These are phyloP conservation scores for Alternaria sp. DNA, from an alignment of 2,329 filamentous ascomycete genomes.

Conservation along the genomic window DNA sequence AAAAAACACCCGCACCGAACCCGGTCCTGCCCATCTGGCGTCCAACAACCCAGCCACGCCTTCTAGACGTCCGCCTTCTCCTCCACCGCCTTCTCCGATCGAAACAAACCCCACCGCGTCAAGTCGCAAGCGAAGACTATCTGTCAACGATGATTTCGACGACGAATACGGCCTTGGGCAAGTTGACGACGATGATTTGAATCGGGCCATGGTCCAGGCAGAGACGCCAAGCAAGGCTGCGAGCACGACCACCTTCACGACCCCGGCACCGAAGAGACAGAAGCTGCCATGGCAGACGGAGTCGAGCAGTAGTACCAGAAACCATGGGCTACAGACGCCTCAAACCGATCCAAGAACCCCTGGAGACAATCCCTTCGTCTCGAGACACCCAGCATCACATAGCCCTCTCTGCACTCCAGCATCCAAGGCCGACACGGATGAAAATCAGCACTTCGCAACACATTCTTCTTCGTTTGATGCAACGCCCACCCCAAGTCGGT, in stretches of 20 bases:
- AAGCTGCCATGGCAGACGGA: slow-evolving; percentile 54
- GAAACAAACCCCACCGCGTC: slow-evolving; percentile 18
- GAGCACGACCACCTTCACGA: slow-evolving; percentile 51
- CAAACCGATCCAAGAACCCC: slow-evolving; percentile 29
- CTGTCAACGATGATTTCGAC: slow-evolving; percentile 38
- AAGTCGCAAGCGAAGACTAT: slow-evolving; percentile 44
- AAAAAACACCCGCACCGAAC: slow-evolving; percentile 60
- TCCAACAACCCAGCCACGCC: slow-evolving; percentile 23
- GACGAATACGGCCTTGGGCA: slow-evolving; percentile 48
- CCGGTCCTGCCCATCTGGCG: slow-evolving; percentile 15
- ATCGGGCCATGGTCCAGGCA: slow-evolving; percentile 33
- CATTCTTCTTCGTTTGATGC: slow-evolving; percentile 32
- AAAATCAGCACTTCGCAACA: slow-evolving; percentile 22
- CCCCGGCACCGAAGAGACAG: slow-evolving; percentile 43
- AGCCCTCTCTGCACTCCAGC: slow-evolving; percentile 33
- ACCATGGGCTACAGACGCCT: slow-evolving; percentile 40
- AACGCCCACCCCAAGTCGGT: slow-evolving; percentile 49
- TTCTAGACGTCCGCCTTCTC: slow-evolving; percentile 26
- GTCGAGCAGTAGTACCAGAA: slow-evolving; percentile 12
- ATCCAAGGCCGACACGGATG: slow-evolving; percentile 22
- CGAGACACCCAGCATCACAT: slow-evolving; percentile 13
- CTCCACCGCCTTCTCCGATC: slow-evolving; percentile 33
- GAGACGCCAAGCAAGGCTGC: slow-evolving; percentile 55
- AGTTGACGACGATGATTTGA: slow-evolving; percentile 46
- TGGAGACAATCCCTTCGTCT: slow-evolving; percentile 25